Percentiles rank a stretch among this genome's conserved stretches.
phyloP scores from a whole-genome alignment of 331 rosid species.

The Acacia pycnantha region DNA sequence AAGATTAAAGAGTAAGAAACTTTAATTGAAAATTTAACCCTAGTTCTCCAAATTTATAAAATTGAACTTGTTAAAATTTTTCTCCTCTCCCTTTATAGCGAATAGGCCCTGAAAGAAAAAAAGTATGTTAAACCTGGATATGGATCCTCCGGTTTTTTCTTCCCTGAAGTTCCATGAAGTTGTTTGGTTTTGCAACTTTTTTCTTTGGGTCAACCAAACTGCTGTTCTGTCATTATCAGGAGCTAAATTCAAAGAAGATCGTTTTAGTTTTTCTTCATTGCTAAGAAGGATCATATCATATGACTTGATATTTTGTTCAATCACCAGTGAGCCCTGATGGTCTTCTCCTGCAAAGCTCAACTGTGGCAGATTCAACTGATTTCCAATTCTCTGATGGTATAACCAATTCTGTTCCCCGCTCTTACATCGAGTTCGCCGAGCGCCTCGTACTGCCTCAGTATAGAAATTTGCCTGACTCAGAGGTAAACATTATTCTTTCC shows the following conservation, averaged over 20 bases:
- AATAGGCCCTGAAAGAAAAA: no score
- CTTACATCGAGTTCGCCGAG: slow-evolving; percentile 91
- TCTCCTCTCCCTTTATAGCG: no score
- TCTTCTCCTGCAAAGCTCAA: slow-evolving; percentile 92
- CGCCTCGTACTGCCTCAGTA: slow-evolving; percentile 81
- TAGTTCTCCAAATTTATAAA: no score
- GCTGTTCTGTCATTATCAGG: not conserved
- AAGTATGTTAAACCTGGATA: not conserved
- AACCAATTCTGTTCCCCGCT: slow-evolving; percentile 75
- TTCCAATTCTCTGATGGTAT: slow-evolving; percentile 75
- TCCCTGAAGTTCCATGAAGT: not conserved
- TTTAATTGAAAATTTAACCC: no score
- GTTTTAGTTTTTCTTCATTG: slow-evolving; percentile 20
- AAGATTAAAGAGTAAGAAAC: no score
- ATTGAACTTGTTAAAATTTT: no score
- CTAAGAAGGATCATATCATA: slow-evolving; percentile 15
- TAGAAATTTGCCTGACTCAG: slow-evolving; percentile 49
- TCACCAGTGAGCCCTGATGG: slow-evolving; percentile 93
- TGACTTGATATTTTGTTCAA: slow-evolving; percentile 10
- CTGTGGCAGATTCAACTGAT: slow-evolving; percentile 75
- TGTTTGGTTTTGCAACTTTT: not conserved
- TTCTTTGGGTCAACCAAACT: not conserved
- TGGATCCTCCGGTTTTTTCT: not conserved
- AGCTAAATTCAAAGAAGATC: not conserved
- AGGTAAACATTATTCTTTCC: slow-evolving; percentile 47